Base-by-base conservation (phyloP, 441 rosid species). In the Populus hybrid region DNA sequence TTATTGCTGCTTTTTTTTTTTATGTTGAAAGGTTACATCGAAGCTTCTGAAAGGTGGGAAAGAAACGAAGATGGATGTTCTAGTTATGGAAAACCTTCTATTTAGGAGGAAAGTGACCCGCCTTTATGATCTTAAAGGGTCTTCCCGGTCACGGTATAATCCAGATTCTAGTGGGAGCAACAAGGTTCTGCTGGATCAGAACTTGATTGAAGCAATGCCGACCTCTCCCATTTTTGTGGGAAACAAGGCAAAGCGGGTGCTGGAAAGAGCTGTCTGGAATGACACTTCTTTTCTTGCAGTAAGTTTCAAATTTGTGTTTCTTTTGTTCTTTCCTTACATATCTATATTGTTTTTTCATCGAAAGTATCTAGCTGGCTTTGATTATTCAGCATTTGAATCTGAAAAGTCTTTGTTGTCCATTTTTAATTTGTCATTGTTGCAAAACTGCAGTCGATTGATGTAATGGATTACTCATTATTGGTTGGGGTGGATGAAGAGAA, bases 191-290 rank as follows among this genome's bases (percentile, higher is more conserved):
- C 85, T 97, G 73, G 99, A 97, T 86, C 99, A 97, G 85, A 95
- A 97, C 85, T 88, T 95, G 87, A 95, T 97, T 73, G 99, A 97
- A 88, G 92, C 97, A 59, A 97, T 97, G 99, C 97, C 95, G 72
- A 97, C 99, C 76, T 90, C 90, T 78, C 99, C 99, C 28, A 95
- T 97, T 81, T 97, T 93, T 69, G 98, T 97, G 11, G 93, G 98
- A 72, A 95, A 89, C 86, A 93, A 97, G 84, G 99, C 99, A 63
- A 95, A 97, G 86, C 87, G 97, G 40, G 67, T 95, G 82, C 82
- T 97, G 83, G 98, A 97, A 85, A 90, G 99, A 88, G 99, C 98
- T 5, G 96, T 94, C 73, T 97, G 99, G 99, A 97, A 97, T 12
- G 98, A 97, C 73, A 92, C 99, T 79, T 83, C 92, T 69, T 97